Base-by-base conservation (phyloP, 805 yeast genomes). In the Saturnispora dispora region DNA sequence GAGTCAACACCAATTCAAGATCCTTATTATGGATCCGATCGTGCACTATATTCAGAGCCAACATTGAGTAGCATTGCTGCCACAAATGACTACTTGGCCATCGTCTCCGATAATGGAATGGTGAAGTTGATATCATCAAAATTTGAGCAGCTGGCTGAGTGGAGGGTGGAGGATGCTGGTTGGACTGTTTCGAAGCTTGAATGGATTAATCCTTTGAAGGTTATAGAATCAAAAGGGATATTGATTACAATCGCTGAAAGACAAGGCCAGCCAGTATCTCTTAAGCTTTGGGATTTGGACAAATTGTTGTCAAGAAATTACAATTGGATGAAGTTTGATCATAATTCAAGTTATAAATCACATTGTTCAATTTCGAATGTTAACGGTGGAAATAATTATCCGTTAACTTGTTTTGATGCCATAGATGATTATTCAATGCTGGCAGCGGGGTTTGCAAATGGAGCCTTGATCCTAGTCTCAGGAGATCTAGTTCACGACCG, bases 401-500 rank as follows among this genome's bases (percentile, higher is more conserved):
- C 97, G 0, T 70, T 89, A 53, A 81, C 93, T 3, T 75, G 86
- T 32, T 76, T 85, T 54, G 73, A 76, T 15, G 67, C 75, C 47
- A 75, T 81, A 15, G 57, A 65, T 1, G 81, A 77, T 53, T 76
- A 83, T 54, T 74, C 87, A 3, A 77, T 86, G 33, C 64, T 85
- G 5, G 90, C 85, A 0, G 68, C 87, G 45, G 96, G 96, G 0
- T 87, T 81, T 59, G 83, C 90, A 13, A 84, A 89, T 64, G 99
- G 99, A 2, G 74, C 81, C 20, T 88, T 90, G 2, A 71, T 90
- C 2, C 69, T 90, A 6, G 78, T 90, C 0, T 70, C 98, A 55
- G 99, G 99, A 8, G 98, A 93, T 64, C 65, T 93, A 32, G 57
- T 88, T 6, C 79, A 89, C 58, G 99, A 93, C 62, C 71, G 96